Percentiles rank a stretch among this genome's conserved stretches.
These are phyloP conservation scores for Eucalyptus viminalis DNA, from an alignment of 345 rosid species.

Conservation along the genomic window DNA sequence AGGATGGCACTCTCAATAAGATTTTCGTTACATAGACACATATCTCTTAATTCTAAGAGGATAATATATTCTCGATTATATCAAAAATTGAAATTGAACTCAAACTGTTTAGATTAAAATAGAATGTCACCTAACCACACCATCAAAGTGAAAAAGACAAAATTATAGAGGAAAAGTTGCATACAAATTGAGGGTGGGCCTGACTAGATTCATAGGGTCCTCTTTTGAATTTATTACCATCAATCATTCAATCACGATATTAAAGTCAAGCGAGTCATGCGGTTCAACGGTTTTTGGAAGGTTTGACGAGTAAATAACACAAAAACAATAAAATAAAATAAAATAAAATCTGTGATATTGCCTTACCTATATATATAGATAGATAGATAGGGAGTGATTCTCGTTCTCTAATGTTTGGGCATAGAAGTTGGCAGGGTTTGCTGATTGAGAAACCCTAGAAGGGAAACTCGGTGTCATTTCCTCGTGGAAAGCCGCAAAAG, in stretches of 20 bases:
- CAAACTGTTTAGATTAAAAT: background rate
- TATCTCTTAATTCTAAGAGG: background rate
- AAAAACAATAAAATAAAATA: background rate
- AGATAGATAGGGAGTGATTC: background rate
- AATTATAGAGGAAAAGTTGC: background rate
- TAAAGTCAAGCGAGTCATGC: background rate
- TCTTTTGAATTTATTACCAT: background rate
- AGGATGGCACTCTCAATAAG: background rate
- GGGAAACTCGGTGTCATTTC: background rate
- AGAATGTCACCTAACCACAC: background rate
- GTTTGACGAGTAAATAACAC: background rate
- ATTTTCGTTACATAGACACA: background rate
- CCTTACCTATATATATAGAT: background rate
- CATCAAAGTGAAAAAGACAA: background rate
- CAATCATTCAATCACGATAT: background rate
- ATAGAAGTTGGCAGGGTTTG: background rate
- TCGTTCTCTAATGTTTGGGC: background rate
- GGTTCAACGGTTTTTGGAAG: background rate
- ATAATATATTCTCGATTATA: background rate
- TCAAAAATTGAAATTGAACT: background rate
- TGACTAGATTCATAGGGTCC: background rate
- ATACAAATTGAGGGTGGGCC: background rate
- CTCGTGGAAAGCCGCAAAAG: background rate
- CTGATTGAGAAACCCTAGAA: background rate
- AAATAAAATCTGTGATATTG: background rate